Conservation (phyloP, 495 filamentous ascomycete genomes). For the Xylaria intraflava region DNA sequence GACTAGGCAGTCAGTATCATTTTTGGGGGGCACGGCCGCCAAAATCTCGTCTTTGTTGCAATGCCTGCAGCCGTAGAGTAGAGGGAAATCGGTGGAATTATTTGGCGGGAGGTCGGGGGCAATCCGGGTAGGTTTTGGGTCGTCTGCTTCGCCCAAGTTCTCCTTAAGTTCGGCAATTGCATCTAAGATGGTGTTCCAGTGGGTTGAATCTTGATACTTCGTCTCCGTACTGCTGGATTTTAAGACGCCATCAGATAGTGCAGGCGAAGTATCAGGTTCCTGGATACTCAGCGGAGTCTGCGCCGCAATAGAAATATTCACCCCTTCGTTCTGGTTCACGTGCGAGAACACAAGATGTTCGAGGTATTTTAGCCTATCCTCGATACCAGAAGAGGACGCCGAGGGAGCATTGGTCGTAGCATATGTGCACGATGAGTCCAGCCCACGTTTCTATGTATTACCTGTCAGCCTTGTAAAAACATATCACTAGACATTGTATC, state of each 20-base stretch:
- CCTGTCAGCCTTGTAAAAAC: neutral
- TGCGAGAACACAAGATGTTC: slow-evolving; percentile 4
- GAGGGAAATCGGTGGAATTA: slow-evolving; percentile 11
- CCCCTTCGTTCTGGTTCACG: neutral
- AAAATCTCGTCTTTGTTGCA: slow-evolving; percentile 10
- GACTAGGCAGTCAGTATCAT: slow-evolving; percentile 6
- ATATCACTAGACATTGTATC: neutral
- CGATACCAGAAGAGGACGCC: neutral
- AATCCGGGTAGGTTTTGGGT: neutral
- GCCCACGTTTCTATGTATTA: slow-evolving; percentile 7
- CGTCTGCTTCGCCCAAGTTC: slow-evolving; percentile 1
- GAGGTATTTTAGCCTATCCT: slow-evolving; percentile 8
- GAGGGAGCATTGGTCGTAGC: neutral
- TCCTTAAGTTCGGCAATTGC: slow-evolving; percentile 28
- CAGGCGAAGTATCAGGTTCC: neutral
- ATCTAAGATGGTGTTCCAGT: slow-evolving; percentile 41
- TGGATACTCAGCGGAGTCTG: neutral
- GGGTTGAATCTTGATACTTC: slow-evolving; percentile 15
- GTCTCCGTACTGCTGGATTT: slow-evolving; percentile 5
- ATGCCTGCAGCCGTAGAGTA: slow-evolving; percentile 8
- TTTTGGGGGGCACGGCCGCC: slow-evolving; percentile 6
- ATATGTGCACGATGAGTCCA: slow-evolving; percentile 6
- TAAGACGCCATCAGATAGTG: slow-evolving; percentile 3
- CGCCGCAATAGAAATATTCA: neutral
- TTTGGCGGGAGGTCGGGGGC: neutral